phyloP scores from a whole-genome alignment of 306 rosid genomes.

The Quercus cerris region DNA sequence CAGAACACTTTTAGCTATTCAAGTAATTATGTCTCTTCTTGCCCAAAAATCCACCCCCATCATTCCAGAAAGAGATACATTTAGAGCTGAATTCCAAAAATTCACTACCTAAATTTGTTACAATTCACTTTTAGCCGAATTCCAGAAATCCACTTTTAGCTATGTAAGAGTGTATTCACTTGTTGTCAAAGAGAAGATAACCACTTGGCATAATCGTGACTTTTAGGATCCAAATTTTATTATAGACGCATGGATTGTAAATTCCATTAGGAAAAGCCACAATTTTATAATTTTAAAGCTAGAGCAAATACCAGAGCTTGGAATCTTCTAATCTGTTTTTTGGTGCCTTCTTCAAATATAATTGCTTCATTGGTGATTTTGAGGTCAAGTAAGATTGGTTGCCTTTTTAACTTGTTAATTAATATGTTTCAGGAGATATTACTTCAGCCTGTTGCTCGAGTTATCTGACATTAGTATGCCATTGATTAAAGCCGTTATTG shows the following conservation, averaged over 20 bases:
- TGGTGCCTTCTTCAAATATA: neutral
- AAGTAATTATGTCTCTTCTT: too few relatives aligned
- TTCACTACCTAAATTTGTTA: too few relatives aligned
- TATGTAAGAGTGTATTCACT: too few relatives aligned
- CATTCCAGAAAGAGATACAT: too few relatives aligned
- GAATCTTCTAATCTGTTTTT: neutral
- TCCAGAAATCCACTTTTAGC: too few relatives aligned
- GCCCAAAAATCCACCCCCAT: too few relatives aligned
- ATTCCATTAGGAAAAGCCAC: neutral
- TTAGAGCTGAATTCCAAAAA: too few relatives aligned
- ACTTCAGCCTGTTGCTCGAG: constrained; percentile 88
- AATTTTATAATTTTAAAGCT: neutral
- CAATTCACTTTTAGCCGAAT: too few relatives aligned
- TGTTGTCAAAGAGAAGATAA: too few relatives aligned
- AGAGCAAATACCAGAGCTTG: neutral
- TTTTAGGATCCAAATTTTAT: too few relatives aligned
- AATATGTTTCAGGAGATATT: constrained; percentile 73
- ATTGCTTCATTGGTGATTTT: neutral
- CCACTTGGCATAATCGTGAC: too few relatives aligned
- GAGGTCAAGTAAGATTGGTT: neutral
- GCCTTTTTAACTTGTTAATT: constrained; percentile 14
- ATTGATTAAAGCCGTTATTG: constrained; percentile 55
- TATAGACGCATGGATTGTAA: neutral
- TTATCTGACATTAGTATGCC: constrained; percentile 84
- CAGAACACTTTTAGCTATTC: too few relatives aligned